These are phyloP conservation scores for Saksenaea vasiformis DNA, from an alignment of 371 early-diverging fungal species.

Conservation along the genomic window DNA sequence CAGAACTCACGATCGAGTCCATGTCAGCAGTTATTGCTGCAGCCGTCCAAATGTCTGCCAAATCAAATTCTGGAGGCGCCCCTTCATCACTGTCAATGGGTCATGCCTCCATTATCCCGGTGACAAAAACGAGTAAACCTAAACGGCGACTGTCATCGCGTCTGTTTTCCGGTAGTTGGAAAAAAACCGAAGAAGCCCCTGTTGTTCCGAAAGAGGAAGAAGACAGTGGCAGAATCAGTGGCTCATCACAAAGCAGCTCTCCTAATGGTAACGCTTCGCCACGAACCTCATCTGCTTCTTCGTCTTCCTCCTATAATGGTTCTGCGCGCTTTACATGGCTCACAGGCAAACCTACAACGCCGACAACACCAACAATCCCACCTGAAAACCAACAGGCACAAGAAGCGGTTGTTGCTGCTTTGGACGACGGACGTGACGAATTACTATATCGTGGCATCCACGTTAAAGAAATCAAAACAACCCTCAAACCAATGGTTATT, in stretches of 20 bases:
- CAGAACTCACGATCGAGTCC: slow-evolving; percentile 37
- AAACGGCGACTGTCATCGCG: slow-evolving; percentile 3
- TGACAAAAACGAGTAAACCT: slow-evolving; percentile 1
- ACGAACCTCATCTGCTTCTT: slow-evolving; percentile 11
- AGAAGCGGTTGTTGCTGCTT: background rate
- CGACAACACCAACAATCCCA: background rate
- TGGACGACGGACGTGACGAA: slow-evolving; percentile 47
- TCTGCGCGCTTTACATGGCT: slow-evolving; percentile 22
- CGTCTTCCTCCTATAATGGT: background rate
- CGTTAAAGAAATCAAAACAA: slow-evolving; percentile 55
- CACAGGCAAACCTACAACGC: background rate
- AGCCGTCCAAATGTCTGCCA: slow-evolving; percentile 43
- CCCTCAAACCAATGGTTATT: slow-evolving; percentile 49
- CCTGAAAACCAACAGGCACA: background rate
- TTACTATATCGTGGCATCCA: slow-evolving; percentile 48
- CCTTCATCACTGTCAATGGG: slow-evolving; percentile 45
- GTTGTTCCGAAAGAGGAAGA: background rate
- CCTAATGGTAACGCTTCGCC: background rate
- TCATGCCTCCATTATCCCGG: slow-evolving; percentile 45
- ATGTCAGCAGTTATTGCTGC: slow-evolving; percentile 53
- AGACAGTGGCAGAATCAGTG: slow-evolving; percentile 4
- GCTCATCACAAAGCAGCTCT: slow-evolving; percentile 17
- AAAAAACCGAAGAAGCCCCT: slow-evolving; percentile 1
- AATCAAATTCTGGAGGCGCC: slow-evolving; percentile 17
- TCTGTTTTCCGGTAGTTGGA: slow-evolving; percentile 6